Conservation (phyloP, 192 early-diverging fungal species). For the Coemansia umbellata region DNA sequence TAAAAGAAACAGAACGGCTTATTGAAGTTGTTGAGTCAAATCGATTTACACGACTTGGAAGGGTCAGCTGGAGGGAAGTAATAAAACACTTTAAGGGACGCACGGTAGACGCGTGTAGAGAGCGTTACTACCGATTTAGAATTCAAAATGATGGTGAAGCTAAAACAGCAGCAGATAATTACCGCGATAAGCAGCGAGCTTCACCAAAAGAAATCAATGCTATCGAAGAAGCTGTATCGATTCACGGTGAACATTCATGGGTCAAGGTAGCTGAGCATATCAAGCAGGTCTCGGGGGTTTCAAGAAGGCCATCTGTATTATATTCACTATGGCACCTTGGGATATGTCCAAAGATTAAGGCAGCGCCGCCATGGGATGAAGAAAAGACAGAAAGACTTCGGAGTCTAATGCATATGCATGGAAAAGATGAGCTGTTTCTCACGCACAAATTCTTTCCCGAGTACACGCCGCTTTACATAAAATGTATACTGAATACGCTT, state of each 20-base stretch:
- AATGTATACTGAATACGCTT: conserved; percentile 1
- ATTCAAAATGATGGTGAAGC: background rate
- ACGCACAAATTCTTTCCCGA: conserved; percentile 41
- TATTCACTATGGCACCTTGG: conserved; percentile 3
- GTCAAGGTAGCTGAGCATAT: conserved; percentile 12
- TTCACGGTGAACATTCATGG: conserved; percentile 31
- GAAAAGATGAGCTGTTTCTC: conserved; percentile 32
- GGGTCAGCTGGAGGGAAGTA: conserved; percentile 3
- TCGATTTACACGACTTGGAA: background rate
- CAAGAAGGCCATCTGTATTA: background rate
- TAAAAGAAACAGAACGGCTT: background rate
- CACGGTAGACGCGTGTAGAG: background rate
- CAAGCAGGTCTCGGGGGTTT: background rate
- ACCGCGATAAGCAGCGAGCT: background rate
- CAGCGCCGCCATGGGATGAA: conserved; percentile 20
- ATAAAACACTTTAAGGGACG: background rate
- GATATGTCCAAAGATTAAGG: conserved; percentile 20
- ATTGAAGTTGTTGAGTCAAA: background rate
- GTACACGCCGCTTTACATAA: conserved; percentile 19
- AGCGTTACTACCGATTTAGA: no score
- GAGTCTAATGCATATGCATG: conserved; percentile 11
- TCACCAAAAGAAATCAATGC: background rate
- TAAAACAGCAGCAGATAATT: background rate
- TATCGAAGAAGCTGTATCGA: conserved; percentile 8
- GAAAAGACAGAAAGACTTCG: conserved; percentile 3